Conservation (phyloP, 139 green algal genomes). For the Tetraselmis striata region DNA sequence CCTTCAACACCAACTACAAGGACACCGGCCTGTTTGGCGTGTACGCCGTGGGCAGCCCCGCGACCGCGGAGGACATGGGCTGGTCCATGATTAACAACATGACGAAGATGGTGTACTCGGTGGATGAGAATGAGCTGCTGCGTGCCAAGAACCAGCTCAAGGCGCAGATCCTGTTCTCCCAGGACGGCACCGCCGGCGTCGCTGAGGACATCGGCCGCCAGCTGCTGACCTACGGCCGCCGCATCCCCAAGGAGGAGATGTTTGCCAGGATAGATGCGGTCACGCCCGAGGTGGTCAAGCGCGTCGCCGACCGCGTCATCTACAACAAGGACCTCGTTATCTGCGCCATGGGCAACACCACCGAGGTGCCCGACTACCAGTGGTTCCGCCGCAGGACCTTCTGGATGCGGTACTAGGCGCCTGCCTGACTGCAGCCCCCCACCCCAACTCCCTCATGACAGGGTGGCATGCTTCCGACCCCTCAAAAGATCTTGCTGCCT, state of each 20-base stretch:
- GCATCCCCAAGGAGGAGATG: slow-evolving; percentile 89
- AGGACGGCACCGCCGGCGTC: slow-evolving; percentile 58
- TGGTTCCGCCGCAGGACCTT: slow-evolving; percentile 88
- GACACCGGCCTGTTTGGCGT: slow-evolving; percentile 97
- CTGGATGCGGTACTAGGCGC: slow-evolving; percentile 84
- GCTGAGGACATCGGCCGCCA: slow-evolving; percentile 93
- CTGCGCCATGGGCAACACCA: slow-evolving; percentile 78
- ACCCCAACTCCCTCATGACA: no score
- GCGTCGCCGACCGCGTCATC: slow-evolving; percentile 82
- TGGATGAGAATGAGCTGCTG: slow-evolving; percentile 73
- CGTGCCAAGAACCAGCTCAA: slow-evolving; percentile 95
- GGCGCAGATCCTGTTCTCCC: slow-evolving; percentile 51
- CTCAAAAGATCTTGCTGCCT: no score
- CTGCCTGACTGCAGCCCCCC: not conserved
- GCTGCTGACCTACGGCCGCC: slow-evolving; percentile 89
- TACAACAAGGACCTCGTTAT: slow-evolving; percentile 86
- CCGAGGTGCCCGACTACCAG: slow-evolving; percentile 92
- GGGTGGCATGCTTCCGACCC: no score
- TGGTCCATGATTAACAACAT: slow-evolving; percentile 53
- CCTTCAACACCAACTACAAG: slow-evolving; percentile 75
- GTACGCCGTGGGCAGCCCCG: slow-evolving; percentile 54
- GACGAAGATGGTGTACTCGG: slow-evolving; percentile 3
- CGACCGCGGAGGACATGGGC: slow-evolving; percentile 49
- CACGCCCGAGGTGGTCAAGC: slow-evolving; percentile 71
- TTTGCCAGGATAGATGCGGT: slow-evolving; percentile 96